Base-by-base conservation (phyloP, 1,284 basidiomycete species). In the Tylopilus sp. region DNA sequence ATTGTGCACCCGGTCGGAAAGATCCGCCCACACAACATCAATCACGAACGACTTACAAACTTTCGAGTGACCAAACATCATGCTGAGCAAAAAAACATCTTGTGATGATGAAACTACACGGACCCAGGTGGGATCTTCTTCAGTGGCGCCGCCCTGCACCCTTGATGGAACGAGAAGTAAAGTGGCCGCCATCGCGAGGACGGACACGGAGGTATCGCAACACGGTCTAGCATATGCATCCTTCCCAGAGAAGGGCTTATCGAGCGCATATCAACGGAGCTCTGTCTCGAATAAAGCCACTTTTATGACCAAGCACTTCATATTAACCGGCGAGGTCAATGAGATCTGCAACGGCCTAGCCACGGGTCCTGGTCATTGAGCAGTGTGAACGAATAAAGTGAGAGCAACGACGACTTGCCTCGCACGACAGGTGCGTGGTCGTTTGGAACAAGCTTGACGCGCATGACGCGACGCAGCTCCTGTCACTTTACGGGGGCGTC, bases 221-320 rank as follows among this genome's bases (percentile, higher is more conserved):
- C 13, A 72, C 0, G 68, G 68, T 15, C 70, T 72, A 29, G 70
- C 72, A 22, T 70, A 65, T 8, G 68, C 72, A 38, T 65, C 71
- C 6, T 72, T 61, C 13, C 41, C 70, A 0, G 70, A 70, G 2
- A 72, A 72, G 5, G 33, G 69, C 33, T 74, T 72, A 12, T 51
- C 0, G 8, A 3, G 0, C 41, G 32, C 74, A n/a, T 72, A 72
- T 8, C 63, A 6, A 7, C 62, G 60, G 39, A 72, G 64, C 13
- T 51, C 32, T 2, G 6, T 47, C 61, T 74, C 70, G 33, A 70
- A 47, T 15, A 38, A 0, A 22, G 4, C 47, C 74, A 72, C 0
- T 69, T 29, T 13, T 44, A 61, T 1, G 33, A 18, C 0, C 61
- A 62, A 1, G 67, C 68, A 0, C 38, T 15, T 38, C 38, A 6